Evolutionary conservation across 495 filamentous ascomycete genomes (phyloP).

Genomic region (Penicillium macrosclerotiorum): DNA sequence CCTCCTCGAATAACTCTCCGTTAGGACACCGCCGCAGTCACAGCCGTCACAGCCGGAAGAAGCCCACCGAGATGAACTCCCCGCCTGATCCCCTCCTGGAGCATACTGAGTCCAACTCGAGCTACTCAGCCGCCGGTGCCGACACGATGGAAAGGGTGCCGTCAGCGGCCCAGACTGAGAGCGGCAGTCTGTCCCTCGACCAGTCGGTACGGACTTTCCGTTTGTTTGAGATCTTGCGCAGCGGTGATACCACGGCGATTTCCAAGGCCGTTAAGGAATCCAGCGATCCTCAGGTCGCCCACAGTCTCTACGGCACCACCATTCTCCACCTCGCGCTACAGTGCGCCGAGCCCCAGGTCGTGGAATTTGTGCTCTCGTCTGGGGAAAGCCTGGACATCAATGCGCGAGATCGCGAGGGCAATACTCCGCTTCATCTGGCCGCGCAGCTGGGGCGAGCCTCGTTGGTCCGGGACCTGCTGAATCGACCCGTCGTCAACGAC

Average conservation of each 20-base stretch:
- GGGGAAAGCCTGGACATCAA: constrained; percentile 74
- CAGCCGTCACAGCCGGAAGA: constrained; percentile 25
- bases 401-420: constrained; percentile 85
- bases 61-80: constrained; percentile 24
- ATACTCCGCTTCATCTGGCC: constrained; percentile 88
- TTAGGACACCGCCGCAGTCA: constrained; percentile 30
- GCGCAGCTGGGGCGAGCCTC: constrained; percentile 74
- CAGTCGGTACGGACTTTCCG: constrained; percentile 93
- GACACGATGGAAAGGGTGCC: constrained; percentile 35
- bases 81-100: constrained; percentile 27
- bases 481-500: constrained; percentile 80
- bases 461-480: constrained; percentile 77
- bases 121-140: constrained; percentile 5
- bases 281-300: constrained; percentile 41
- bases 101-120: constrained; percentile 26
- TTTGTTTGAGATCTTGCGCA: constrained; percentile 87
- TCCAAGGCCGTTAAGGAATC: constrained; percentile 80
- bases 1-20: constrained; percentile 25
- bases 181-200: constrained; percentile 64
- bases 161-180: constrained; percentile 29
- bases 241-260: constrained; percentile 86
- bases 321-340: constrained; percentile 94
- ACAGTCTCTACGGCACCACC: constrained; percentile 71
- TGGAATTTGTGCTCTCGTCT: constrained; percentile 88
- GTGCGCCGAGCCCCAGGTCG: constrained; percentile 89